These are phyloP conservation scores for Pyrenochaeta sp. DNA, from an alignment of 2,329 filamentous ascomycete genomes.

Conservation along the genomic window DNA sequence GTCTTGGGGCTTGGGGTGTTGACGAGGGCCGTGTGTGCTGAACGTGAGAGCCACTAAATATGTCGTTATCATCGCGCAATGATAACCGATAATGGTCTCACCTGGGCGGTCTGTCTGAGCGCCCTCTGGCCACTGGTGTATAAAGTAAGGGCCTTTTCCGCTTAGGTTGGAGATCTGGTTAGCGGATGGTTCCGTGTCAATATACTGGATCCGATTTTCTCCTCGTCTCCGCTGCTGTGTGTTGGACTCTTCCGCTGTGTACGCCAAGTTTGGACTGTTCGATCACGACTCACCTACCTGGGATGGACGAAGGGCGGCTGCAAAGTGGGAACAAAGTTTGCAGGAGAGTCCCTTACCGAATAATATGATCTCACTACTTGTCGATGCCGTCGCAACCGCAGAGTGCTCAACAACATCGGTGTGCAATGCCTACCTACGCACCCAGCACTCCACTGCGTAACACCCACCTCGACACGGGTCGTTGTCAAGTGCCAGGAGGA, in stretches of 20 bases:
- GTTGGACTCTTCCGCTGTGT: constrained; percentile 7
- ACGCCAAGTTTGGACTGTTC: constrained; percentile 13
- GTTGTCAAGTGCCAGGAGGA: constrained; percentile 1
- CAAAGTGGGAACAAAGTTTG: neutral
- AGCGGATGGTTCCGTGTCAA: neutral
- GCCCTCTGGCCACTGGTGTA: neutral
- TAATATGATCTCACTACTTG: neutral
- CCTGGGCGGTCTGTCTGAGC: constrained; percentile 5
- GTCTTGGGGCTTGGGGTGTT: constrained; percentile 15
- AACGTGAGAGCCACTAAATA: constrained; percentile 30
- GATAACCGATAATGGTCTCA: constrained; percentile 47
- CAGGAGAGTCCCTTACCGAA: neutral
- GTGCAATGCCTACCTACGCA: constrained; percentile 4
- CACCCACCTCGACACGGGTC: neutral
- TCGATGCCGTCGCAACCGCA: neutral
- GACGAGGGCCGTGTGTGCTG: constrained; percentile 21
- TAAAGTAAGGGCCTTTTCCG: constrained; percentile 7
- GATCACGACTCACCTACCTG: constrained; percentile 5
- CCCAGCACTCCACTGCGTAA: constrained; percentile 1
- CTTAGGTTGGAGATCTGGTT: neutral
- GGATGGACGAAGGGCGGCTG: constrained; percentile 1
- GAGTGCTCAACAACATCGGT: constrained; percentile 1
- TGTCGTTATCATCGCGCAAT: constrained; percentile 49
- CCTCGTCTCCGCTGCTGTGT: constrained; percentile 12
- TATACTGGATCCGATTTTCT: neutral